Evolutionary conservation across 768 basidiomycete genomes (phyloP), one percentile per base, ranked within the genome.

Genomic region (Dioszegia hungarica): DNA sequence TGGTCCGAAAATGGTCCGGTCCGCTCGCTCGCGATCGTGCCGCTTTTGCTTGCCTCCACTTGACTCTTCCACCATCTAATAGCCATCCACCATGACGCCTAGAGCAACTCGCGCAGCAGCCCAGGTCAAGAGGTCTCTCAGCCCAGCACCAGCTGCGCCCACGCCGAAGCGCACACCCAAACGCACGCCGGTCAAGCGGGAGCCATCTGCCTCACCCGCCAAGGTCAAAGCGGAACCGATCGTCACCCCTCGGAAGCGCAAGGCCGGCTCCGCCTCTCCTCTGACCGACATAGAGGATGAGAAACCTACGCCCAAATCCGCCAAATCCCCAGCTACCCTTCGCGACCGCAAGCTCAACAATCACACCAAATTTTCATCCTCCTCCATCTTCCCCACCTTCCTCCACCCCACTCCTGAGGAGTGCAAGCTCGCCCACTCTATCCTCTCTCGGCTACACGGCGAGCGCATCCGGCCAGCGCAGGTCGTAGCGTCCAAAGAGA

Each of bases 341-440:
- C 52, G 58, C 3, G 58, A 60, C 34, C 45, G 54, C 25, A 60
- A 60, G 45, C 40, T 56, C n/a, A 38, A 49, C 3, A 17, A 34
- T 17, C 59, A 60, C 27, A 14, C 48, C 37, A 55, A 60, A 34
- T 49, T 43, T 46, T 25, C 48, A 1, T 28, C 56, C 1, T 56
- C 50, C 22, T 49, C 60, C 3, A 62, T 67, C 1, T 74, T 70
- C 55, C 72, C 72, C 15, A 44, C 43, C n/a, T 70, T 63, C 52
- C 31, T 41, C n/a, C 66, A 59, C 31, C 72, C 72, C 11, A 64
- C 64, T 0, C 53, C 64, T 17, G 55, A 43, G 3, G 68, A 74
- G 51, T 74, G 67, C 39, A 41, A 54, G 10, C 41, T 59, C 14
- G 70, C 70, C 17, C 62, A 66, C 31, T 19, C 47, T 9, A 67